phyloP scores from a whole-genome alignment of 2,329 filamentous ascomycete species.

The Colletotrichum coccodes region DNA sequence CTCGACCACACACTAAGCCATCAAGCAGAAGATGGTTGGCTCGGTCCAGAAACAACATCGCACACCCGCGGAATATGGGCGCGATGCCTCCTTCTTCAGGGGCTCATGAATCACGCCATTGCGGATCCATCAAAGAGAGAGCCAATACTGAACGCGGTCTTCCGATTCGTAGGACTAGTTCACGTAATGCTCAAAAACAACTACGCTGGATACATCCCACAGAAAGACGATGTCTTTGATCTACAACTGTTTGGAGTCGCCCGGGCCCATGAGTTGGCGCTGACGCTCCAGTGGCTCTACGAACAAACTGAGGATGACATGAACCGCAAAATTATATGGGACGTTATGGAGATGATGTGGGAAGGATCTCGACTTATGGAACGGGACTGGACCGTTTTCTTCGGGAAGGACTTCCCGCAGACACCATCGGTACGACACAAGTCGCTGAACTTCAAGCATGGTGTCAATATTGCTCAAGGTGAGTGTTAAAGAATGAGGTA shows the following conservation, averaged over 20 bases:
- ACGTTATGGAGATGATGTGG: conserved; percentile 52
- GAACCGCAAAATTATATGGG: conserved; percentile 43
- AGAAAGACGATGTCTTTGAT: conserved; percentile 53
- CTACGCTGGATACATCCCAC: conserved; percentile 59
- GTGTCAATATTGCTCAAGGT: conserved; percentile 57
- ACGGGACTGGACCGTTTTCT: conserved; percentile 46
- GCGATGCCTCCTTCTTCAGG: conserved; percentile 60
- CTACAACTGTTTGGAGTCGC: conserved; percentile 45
- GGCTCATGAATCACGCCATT: conserved; percentile 56
- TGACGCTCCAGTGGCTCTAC: conserved; percentile 52
- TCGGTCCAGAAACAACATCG: conserved; percentile 59
- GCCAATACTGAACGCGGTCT: conserved; percentile 58
- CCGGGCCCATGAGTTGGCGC: conserved; percentile 51
- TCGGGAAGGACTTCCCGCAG: conserved; percentile 29
- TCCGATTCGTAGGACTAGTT: conserved; percentile 59
- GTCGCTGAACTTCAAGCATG: conserved; percentile 50
- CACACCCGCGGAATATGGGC: conserved; percentile 62
- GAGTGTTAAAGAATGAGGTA: conserved; percentile 7
- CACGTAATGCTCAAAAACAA: conserved; percentile 65
- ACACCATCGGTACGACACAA: conserved; percentile 36
- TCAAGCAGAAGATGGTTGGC: conserved; percentile 65
- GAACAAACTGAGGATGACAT: conserved; percentile 43
- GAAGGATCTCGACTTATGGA: conserved; percentile 38
- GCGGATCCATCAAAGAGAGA: conserved; percentile 54
- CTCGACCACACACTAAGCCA: conserved; percentile 58